Conservation (phyloP, 1,139 yeast genomes). For the Blastobotrys serpentis region DNA sequence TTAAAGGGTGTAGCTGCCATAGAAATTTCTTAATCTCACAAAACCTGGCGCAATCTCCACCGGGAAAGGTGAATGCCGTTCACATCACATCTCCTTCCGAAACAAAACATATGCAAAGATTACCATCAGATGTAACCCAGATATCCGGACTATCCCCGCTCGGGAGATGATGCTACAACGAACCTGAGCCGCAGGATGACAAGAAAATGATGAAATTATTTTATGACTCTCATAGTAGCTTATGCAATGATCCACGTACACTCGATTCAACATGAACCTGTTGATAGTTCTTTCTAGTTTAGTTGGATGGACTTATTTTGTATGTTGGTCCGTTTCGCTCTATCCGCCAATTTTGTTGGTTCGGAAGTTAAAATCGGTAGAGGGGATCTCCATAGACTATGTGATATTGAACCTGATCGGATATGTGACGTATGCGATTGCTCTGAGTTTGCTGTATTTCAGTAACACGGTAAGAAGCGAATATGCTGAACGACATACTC, state of each 20-base stretch:
- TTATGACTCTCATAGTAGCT: too few relatives aligned
- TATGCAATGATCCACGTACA: conserved; percentile 1
- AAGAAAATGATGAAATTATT: too few relatives aligned
- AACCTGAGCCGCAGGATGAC: too few relatives aligned
- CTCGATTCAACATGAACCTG: neutral
- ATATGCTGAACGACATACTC: conserved; percentile 38
- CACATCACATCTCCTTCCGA: too few relatives aligned
- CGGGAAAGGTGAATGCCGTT: neutral
- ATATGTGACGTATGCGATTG: conserved; percentile 43
- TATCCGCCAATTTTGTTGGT: conserved; percentile 48
- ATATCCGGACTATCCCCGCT: too few relatives aligned
- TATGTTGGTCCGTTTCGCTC: conserved; percentile 43
- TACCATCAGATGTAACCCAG: too few relatives aligned
- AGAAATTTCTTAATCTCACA: neutral
- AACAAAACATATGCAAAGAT: too few relatives aligned
- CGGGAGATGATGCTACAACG: too few relatives aligned
- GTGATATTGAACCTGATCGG: conserved; percentile 45
- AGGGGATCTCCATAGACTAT: conserved; percentile 48
- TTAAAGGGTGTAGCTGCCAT: conserved; percentile 6
- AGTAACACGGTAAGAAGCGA: conserved; percentile 41
- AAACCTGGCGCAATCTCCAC: neutral
- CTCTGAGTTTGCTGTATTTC: conserved; percentile 43
- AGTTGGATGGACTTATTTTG: conserved; percentile 35
- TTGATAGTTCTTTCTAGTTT: conserved; percentile 24
- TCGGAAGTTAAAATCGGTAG: conserved; percentile 41